These are phyloP conservation scores for Penicillium paneum DNA, from an alignment of 2,329 filamentous ascomycete genomes.

Conservation along the genomic window DNA sequence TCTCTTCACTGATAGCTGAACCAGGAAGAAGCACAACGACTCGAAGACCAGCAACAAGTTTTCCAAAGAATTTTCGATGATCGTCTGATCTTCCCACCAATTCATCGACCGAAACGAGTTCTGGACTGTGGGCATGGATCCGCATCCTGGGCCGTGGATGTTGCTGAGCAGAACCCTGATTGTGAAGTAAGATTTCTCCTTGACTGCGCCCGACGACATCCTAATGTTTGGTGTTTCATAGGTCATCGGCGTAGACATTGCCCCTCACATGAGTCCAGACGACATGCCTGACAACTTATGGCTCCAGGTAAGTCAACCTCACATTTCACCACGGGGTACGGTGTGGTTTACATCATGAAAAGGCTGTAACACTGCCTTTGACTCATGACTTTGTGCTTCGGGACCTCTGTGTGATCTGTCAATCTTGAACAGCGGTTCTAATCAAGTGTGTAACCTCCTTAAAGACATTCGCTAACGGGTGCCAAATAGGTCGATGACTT, in stretches of 20 bases:
- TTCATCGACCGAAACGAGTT: slow-evolving; percentile 56
- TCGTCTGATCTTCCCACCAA: slow-evolving; percentile 67
- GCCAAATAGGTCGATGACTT: slow-evolving; percentile 61
- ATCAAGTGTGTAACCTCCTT: background rate
- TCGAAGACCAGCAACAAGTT: slow-evolving; percentile 62
- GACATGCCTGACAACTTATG: slow-evolving; percentile 64
- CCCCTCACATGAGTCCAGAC: slow-evolving; percentile 65
- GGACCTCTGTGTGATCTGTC: background rate
- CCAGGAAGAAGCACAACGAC: slow-evolving; percentile 65
- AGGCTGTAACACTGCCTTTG: background rate
- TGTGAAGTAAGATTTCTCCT: slow-evolving; percentile 55
- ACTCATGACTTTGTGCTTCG: background rate
- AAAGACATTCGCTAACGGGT: slow-evolving; percentile 18
- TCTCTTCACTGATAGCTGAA: slow-evolving; percentile 13
- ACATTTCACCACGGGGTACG: background rate
- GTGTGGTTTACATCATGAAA: background rate
- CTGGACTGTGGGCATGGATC: slow-evolving; percentile 71
- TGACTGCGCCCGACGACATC: background rate
- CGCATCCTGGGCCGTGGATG: slow-evolving; percentile 67
- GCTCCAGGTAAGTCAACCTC: slow-evolving; percentile 52
- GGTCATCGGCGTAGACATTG: slow-evolving; percentile 71
- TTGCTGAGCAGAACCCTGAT: slow-evolving; percentile 61
- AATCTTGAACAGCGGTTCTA: background rate
- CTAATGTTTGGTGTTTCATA: slow-evolving; percentile 36
- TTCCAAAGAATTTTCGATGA: slow-evolving; percentile 64